phyloP scores from a whole-genome alignment of 148 eudicot genomes.

The Polygonum maritimum region DNA sequence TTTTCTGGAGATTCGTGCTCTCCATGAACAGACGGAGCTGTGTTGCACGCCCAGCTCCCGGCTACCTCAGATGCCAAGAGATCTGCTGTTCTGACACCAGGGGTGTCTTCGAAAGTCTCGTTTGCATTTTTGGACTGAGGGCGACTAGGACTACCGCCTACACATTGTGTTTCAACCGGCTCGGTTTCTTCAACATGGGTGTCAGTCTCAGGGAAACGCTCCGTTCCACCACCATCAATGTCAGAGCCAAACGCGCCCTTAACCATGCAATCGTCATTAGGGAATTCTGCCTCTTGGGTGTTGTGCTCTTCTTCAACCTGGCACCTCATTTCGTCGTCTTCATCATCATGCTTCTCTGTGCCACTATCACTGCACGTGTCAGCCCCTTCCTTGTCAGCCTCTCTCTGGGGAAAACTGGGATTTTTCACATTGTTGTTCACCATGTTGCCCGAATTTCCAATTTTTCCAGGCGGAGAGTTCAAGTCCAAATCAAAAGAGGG shows the following conservation, averaged over 20 bases:
- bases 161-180: conserved; percentile 19
- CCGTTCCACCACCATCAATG: conserved; percentile 67
- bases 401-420: conserved; percentile 24
- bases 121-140: conserved; percentile 18
- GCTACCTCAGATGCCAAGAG: conserved; percentile 83
- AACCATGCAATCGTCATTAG: conserved; percentile 30
- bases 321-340: conserved; percentile 58
- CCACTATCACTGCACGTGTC: conserved; percentile 58
- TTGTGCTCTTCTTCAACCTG: conserved; percentile 37
- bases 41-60: conserved; percentile 88
- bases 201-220: conserved; percentile 61
- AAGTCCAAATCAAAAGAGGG: conserved; percentile 49
- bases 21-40: conserved; percentile 68
- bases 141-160: conserved; percentile 18
- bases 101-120: conserved; percentile 43
- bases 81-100: conserved; percentile 53
- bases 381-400: conserved; percentile 22
- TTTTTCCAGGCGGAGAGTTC: conserved; percentile 20
- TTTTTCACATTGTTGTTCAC: conserved; percentile 20
- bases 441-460: conserved; percentile 29
- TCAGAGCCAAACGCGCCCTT: conserved; percentile 82
- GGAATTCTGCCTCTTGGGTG: conserved; percentile 80
- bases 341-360: conserved; percentile 88
- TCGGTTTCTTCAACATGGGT: conserved; percentile 39
- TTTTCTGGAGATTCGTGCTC: conserved; percentile 56